phyloP scores from a whole-genome alignment of 2,329 filamentous ascomycete genomes.

The Hymenoscyphus repandus region DNA sequence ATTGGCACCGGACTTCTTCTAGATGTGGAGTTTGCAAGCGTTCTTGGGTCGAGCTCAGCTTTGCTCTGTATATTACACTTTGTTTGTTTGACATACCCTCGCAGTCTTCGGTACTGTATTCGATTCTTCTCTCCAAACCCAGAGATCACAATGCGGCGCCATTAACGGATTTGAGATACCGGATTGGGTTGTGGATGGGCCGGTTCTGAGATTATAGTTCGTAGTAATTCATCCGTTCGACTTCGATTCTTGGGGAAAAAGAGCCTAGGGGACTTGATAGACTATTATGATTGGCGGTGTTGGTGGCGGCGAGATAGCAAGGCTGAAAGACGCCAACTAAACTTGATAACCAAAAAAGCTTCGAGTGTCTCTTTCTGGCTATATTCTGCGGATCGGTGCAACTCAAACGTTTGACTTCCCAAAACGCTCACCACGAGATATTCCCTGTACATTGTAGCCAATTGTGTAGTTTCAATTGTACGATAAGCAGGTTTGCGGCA shows the following conservation, averaged over 20 bases:
- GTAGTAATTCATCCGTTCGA: background rate
- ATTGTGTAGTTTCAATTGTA: background rate
- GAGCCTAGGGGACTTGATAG: background rate
- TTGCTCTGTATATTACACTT: conserved; percentile 18
- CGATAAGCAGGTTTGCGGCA: background rate
- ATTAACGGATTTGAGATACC: background rate
- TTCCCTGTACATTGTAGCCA: background rate
- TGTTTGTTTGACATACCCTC: conserved; percentile 23
- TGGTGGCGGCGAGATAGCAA: background rate
- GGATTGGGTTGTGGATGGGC: background rate
- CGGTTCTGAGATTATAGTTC: background rate
- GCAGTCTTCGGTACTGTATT: conserved; percentile 16
- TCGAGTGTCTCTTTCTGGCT: too few relatives aligned
- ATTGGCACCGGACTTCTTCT: conserved; percentile 17
- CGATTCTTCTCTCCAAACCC: background rate
- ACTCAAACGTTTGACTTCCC: background rate
- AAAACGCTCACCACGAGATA: background rate
- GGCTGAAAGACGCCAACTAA: background rate
- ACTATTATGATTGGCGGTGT: background rate
- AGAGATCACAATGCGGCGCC: conserved; percentile 2
- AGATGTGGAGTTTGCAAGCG: conserved; percentile 25
- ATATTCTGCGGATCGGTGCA: background rate
- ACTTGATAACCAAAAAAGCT: background rate
- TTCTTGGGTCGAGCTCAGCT: conserved; percentile 16
- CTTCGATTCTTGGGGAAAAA: background rate